These are phyloP conservation scores for Daldinia vernicosa DNA, from an alignment of 495 filamentous ascomycete species.

Conservation along the genomic window DNA sequence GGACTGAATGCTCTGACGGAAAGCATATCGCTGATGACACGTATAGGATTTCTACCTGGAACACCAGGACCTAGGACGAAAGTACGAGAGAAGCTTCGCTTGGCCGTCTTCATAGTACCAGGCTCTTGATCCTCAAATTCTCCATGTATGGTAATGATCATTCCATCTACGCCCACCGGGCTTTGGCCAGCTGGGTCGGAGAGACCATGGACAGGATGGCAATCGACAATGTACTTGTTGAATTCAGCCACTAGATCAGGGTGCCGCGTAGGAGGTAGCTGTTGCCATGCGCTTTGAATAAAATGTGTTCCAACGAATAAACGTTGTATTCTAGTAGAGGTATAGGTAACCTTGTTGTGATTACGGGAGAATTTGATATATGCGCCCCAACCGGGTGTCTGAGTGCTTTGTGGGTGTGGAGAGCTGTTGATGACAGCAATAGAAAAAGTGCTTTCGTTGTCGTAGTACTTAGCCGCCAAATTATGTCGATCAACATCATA, in stretches of 20 bases:
- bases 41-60: constrained; percentile 66
- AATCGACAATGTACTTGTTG: constrained; percentile 81
- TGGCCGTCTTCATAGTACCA: constrained; percentile 57
- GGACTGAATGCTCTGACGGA: constrained; percentile 68
- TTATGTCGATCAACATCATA: constrained; percentile 77
- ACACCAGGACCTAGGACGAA: constrained; percentile 82
- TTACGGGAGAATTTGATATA: constrained; percentile 88
- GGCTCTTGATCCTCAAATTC: constrained; percentile 79
- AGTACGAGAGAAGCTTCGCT: constrained; percentile 84
- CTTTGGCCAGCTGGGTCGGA: constrained; percentile 74
- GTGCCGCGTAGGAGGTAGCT: constrained; percentile 78
- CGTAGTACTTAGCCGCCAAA: constrained; percentile 76
- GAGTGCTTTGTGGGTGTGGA: constrained; percentile 61
- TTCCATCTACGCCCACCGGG: constrained; percentile 72
- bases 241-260: constrained; percentile 69
- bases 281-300: constrained; percentile 74
- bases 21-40: constrained; percentile 84
- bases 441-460: constrained; percentile 79
- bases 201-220: constrained; percentile 76
- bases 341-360: constrained; percentile 71
- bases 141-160: constrained; percentile 82
- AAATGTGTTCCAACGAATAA: constrained; percentile 68
- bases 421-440: constrained; percentile 70
- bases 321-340: constrained; percentile 68
- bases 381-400: constrained; percentile 67